phyloP scores from a whole-genome alignment of 208 protist species.

The Porcisia deanei region DNA sequence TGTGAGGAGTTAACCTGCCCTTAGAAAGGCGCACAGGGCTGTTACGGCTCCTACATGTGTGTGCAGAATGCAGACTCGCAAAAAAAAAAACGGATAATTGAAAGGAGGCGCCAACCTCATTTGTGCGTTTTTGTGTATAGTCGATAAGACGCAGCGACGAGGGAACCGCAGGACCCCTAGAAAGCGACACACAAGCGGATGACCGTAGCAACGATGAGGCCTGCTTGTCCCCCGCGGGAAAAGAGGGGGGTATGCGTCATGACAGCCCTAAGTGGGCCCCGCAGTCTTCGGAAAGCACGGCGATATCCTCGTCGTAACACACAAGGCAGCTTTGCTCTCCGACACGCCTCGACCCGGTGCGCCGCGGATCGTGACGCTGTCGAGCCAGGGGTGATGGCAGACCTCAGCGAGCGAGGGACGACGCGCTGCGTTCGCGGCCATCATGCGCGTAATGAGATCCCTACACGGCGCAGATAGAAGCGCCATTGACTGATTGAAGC shows the following conservation, averaged over 20 bases:
- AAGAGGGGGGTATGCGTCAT: background rate
- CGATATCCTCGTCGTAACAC: constrained; percentile 30
- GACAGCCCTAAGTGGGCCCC: background rate
- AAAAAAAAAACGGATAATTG: no score
- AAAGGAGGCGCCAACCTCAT: no score
- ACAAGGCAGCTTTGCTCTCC: constrained; percentile 28
- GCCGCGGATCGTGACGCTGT: constrained; percentile 22
- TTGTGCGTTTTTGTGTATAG: background rate
- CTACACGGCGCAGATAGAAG: constrained; percentile 40
- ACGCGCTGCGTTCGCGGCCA: constrained; percentile 33
- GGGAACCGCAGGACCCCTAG: no score
- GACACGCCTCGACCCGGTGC: constrained; percentile 1
- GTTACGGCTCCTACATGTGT: no score
- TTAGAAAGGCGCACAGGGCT: background rate
- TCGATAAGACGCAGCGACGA: background rate
- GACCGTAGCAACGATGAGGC: background rate
- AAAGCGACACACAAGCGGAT: background rate
- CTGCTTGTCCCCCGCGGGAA: background rate
- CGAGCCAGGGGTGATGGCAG: constrained; percentile 53
- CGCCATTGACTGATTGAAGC: constrained; percentile 36
- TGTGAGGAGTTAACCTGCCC: background rate
- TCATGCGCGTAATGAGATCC: constrained; percentile 48
- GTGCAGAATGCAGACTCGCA: background rate
- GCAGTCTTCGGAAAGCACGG: constrained; percentile 17
- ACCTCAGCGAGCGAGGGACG: constrained; percentile 38